Evolutionary conservation across 1,139 yeast genomes (phyloP).

Genomic region (Sporopachydermia cereana): DNA sequence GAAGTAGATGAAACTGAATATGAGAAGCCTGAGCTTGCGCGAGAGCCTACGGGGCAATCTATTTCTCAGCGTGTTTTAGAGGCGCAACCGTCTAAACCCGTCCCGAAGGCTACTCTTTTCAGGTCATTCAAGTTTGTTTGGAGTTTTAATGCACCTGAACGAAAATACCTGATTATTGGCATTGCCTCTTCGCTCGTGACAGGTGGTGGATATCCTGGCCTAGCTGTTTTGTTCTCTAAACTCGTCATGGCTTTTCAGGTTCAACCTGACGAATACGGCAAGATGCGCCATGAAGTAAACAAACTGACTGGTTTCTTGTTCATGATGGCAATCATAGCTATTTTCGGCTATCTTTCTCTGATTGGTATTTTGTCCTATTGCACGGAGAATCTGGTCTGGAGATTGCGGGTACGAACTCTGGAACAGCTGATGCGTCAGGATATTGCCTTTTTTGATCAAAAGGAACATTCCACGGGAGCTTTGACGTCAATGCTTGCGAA

Average conservation of each 20-base stretch:
- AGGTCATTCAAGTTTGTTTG: not conserved
- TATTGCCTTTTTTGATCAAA: slow-evolving; percentile 38
- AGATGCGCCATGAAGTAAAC: slow-evolving; percentile 26
- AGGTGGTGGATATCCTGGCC: slow-evolving; percentile 30
- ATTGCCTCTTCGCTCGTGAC: slow-evolving; percentile 20
- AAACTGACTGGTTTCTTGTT: slow-evolving; percentile 27
- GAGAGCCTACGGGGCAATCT: not conserved
- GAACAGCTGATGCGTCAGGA: slow-evolving; percentile 40
- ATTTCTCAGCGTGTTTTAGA: not conserved
- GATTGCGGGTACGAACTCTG: slow-evolving; percentile 38
- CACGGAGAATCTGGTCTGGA: slow-evolving; percentile 33
- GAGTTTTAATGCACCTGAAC: slow-evolving; percentile 13
- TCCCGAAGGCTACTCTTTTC: not conserved
- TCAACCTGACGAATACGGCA: slow-evolving; percentile 17
- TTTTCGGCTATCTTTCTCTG: slow-evolving; percentile 21
- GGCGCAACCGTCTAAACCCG: not conserved
- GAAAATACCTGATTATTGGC: slow-evolving; percentile 20
- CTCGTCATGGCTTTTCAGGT: slow-evolving; percentile 26
- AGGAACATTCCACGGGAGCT: slow-evolving; percentile 45
- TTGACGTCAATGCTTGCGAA: slow-evolving; percentile 41
- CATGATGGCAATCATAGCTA: slow-evolving; percentile 27
- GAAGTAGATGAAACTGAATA: not conserved
- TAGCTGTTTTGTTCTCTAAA: slow-evolving; percentile 28
- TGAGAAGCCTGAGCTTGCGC: not conserved
- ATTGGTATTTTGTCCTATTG: slow-evolving; percentile 21